phyloP scores from a whole-genome alignment of 2,329 filamentous ascomycete species.

The Dothideomycetes sp. region DNA sequence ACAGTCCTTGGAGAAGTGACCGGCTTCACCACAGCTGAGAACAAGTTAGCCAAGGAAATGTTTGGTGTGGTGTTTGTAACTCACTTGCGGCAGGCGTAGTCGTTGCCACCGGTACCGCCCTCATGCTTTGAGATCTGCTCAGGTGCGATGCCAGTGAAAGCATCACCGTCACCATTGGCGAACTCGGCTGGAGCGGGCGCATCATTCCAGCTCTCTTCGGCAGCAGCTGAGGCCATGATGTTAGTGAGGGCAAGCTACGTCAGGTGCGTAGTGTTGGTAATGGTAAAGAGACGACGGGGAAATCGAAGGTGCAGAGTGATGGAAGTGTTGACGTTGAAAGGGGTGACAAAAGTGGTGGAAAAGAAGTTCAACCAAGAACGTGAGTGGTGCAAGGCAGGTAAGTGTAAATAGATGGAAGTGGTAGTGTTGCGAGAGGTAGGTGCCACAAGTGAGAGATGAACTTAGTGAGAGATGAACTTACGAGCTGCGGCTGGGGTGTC shows the following conservation, averaged over 20 bases:
- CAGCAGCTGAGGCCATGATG: background rate
- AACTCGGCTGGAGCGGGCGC: background rate
- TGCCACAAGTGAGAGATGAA: constrained; percentile 57
- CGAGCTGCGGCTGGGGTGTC: background rate
- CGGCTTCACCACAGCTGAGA: constrained; percentile 29
- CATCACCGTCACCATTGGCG: background rate
- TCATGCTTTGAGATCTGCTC: constrained; percentile 6
- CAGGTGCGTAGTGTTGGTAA: background rate
- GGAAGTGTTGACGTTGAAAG: background rate
- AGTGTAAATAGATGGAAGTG: too few relatives aligned
- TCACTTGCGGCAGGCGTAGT: constrained; percentile 28
- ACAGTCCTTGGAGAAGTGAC: constrained; percentile 39
- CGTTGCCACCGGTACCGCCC: constrained; percentile 11
- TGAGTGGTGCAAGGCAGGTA: constrained; percentile 50
- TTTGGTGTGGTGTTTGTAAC: constrained; percentile 15
- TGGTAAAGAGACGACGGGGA: background rate
- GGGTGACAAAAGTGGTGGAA: background rate
- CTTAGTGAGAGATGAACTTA: background rate
- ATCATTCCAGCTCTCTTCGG: background rate
- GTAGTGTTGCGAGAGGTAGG: too few relatives aligned
- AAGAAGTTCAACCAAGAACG: background rate
- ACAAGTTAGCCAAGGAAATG: constrained; percentile 16
- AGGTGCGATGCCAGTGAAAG: background rate
- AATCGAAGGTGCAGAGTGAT: too few relatives aligned
- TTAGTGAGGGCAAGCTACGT: background rate